phyloP scores from a whole-genome alignment of 2,329 filamentous ascomycete species.

The Huntiella savannae region DNA sequence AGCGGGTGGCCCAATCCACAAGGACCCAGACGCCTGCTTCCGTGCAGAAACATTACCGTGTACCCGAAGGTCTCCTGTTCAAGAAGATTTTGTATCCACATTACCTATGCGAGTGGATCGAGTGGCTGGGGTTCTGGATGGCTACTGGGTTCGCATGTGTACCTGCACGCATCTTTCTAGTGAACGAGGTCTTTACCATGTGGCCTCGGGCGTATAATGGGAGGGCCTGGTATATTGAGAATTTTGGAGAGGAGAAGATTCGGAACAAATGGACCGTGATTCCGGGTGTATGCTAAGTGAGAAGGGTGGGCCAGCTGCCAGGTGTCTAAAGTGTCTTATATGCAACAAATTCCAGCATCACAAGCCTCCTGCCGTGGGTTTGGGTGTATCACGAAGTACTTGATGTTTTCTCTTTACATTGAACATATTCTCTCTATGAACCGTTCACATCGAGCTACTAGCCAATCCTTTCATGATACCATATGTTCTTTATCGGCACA shows the following conservation, averaged over 20 bases:
- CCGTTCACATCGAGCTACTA: no score
- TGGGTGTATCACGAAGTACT: no score
- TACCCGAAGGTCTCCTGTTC: slow-evolving; percentile 73
- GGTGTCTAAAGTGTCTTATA: no score
- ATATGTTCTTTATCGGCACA: no score
- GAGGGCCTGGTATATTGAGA: slow-evolving; percentile 68
- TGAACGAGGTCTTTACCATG: slow-evolving; percentile 86
- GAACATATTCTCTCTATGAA: no score
- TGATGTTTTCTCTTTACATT: no score
- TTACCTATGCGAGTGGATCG: slow-evolving; percentile 91
- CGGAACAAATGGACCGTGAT: slow-evolving; percentile 54
- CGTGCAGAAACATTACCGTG: slow-evolving; percentile 67
- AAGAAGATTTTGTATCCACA: slow-evolving; percentile 72
- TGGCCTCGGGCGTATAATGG: slow-evolving; percentile 67
- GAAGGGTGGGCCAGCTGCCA: no score
- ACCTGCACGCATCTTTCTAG: slow-evolving; percentile 61
- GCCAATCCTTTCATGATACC: no score
- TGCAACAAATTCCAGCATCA: no score
- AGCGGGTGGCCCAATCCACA: slow-evolving; percentile 19
- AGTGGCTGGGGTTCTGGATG: slow-evolving; percentile 83
- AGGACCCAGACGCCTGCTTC: slow-evolving; percentile 18
- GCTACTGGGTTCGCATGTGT: slow-evolving; percentile 46
- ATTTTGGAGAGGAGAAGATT: slow-evolving; percentile 71
- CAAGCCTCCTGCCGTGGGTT: no score
- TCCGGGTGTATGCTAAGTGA: slow-evolving; percentile 26